Conservation (phyloP, 495 filamentous ascomycete species). For the Penicillium paradoxum region DNA sequence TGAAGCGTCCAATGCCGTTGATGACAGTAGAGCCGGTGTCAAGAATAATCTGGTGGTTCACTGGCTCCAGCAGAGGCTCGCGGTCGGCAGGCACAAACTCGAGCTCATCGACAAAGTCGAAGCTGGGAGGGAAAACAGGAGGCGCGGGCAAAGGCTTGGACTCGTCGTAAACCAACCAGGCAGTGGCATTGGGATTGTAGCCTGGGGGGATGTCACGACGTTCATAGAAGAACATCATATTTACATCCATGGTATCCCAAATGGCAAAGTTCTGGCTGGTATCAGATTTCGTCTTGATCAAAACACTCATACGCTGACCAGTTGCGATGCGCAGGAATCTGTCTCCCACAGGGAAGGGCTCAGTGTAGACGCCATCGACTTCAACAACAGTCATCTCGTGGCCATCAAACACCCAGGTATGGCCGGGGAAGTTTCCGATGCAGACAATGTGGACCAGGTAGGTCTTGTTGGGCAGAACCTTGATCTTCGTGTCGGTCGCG, state of each 20-base stretch:
- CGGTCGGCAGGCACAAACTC: slow-evolving; percentile 62
- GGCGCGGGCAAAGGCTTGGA: slow-evolving; percentile 53
- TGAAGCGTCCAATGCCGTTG: slow-evolving; percentile 55
- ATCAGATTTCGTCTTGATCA: slow-evolving; percentile 53
- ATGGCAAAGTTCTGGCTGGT: slow-evolving; percentile 48
- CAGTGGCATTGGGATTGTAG: slow-evolving; percentile 70
- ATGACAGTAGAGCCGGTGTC: slow-evolving; percentile 49
- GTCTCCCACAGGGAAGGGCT: slow-evolving; percentile 47
- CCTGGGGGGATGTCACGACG: slow-evolving; percentile 19
- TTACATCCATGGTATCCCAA: slow-evolving; percentile 53
- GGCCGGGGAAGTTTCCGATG: slow-evolving; percentile 55
- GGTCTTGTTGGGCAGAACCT: slow-evolving; percentile 45
- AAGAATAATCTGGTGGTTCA: slow-evolving; percentile 32
- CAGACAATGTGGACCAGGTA: slow-evolving; percentile 71
- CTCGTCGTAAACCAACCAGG: slow-evolving; percentile 72
- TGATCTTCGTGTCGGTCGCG: slow-evolving; percentile 37
- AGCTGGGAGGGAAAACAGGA: slow-evolving; percentile 40
- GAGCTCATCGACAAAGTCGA: slow-evolving; percentile 70
- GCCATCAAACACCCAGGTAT: slow-evolving; percentile 48
- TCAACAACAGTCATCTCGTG: slow-evolving; percentile 63
- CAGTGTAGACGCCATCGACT: slow-evolving; percentile 65
- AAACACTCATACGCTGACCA: slow-evolving; percentile 67
- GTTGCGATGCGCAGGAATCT: slow-evolving; percentile 57
- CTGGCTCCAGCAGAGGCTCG: slow-evolving; percentile 39
- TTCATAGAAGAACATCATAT: slow-evolving; percentile 49